Evolutionary conservation across 2,329 filamentous ascomycete genomes (phyloP), one percentile per base, ranked within the genome.

Genomic region (Paecilomyces fulvus): DNA sequence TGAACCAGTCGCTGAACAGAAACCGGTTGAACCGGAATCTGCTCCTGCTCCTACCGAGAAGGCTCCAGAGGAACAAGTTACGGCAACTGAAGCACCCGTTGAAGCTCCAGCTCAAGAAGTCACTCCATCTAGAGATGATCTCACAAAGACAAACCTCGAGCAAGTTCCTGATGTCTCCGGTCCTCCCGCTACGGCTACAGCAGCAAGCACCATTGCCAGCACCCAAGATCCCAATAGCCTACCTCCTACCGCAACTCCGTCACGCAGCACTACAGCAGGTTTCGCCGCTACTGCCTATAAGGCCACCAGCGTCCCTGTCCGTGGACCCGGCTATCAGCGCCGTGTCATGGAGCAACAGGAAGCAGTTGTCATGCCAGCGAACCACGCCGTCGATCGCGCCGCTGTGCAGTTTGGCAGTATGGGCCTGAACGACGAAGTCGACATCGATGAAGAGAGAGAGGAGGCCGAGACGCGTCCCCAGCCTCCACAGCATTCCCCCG

Each of bases 401-500:
- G 89, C 92, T 52, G 91, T 99, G 52, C 92, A 97, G 70, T 99
- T 99, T 71, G 94, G 94, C 61, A 95, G 92, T 72, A 90, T 99
- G 80, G 95, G 88, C 68, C 75, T 99, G 67, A 92, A 89, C 69
- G 59, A 64, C 11, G 64, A 58, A 55, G 71, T 79, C 28, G 92
- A 96, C 67, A 89, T 96, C 60, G 94, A 97, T 68, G 91, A 92
- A 61, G 91, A 96, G 68, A 85, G 92, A 60, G 94, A 99, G 76
- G 91, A 97, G 73, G 86, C 92, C 46, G 92, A 97, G 79, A 97
- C 94, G 56, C 87, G 92, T 67, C 86, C 90, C 62, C 92, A 96
- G 69, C 91, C 92, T 60, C 92, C 92, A 28, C 90, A 92, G 63
- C 92, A 96, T 70, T 96, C 94, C 17, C 94, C 94, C 33, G 84